phyloP scores from a whole-genome alignment of 768 basidiomycete species.

The Rhizopogon vesiculosus region DNA sequence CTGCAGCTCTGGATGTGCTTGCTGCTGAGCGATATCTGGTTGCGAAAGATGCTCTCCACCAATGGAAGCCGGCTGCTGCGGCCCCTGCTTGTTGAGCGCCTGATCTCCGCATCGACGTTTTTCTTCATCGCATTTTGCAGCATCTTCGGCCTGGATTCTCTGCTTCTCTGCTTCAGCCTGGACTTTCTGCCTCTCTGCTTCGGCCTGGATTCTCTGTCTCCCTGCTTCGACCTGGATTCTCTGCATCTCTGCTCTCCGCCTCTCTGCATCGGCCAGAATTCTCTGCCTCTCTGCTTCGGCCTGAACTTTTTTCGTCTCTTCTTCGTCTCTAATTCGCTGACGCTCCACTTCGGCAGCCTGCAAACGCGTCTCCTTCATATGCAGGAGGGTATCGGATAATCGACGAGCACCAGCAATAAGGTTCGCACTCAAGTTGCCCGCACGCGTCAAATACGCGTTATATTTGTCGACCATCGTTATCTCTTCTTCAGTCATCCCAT shows the following conservation, averaged over 20 bases:
- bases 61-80: constrained; percentile 1
- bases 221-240: neutral
- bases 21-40: constrained; percentile 5
- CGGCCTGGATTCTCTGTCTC: constrained; percentile 1
- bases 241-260: neutral
- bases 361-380: constrained; percentile 20
- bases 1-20: constrained; percentile 2
- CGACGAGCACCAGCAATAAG: neutral
- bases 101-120: constrained; percentile 7
- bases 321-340: constrained; percentile 12
- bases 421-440: constrained; percentile 6
- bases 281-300: neutral
- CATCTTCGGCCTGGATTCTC: constrained; percentile 8
- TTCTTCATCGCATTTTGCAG: constrained; percentile 6
- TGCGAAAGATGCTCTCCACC: neutral
- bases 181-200: constrained; percentile 3
- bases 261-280: neutral
- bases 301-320: neutral
- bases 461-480: constrained; percentile 4
- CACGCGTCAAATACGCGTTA: constrained; percentile 5
- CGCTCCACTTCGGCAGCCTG: constrained; percentile 12
- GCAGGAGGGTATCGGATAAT: constrained; percentile 11
- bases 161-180: neutral
- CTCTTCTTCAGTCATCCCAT: constrained; percentile 18
- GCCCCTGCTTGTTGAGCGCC: constrained; percentile 1